Evolutionary conservation across 1,139 yeast species (phyloP), one percentile per base, ranked within the genome.

Genomic region (Lodderomyces pseudojiufengensis): DNA sequence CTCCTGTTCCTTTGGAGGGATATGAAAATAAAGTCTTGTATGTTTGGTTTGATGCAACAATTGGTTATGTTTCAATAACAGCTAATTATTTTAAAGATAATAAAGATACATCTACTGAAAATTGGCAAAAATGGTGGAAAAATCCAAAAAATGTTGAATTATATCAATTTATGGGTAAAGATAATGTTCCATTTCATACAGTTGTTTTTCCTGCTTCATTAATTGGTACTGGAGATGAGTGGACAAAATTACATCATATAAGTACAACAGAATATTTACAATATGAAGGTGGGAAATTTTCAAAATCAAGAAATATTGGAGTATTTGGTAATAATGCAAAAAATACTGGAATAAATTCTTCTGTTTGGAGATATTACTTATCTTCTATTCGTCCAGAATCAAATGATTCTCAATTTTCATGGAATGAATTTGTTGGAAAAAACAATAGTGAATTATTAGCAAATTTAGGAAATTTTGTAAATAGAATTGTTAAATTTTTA

Each of bases 121-220:
- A 90, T 76, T 78, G 87, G 76, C 57, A 75, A 53, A 57, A 65
- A 44, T 84, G 95, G 94, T 92, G 99, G 99, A 83, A 79, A 63
- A 73, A 84, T 55, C 95, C 95, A 14, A 88, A 88, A 39, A 50
- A 76, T 48, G 96, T 92, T 45, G 69, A 84, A 49, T 70, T 94
- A 47, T 88, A 85, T 61, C 98, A 92, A 69, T 92, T 92, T 61
- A 92, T 92, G 99, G 99, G 99, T 66, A 92, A 92, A 65, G 99
- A 92, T 62, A 92, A 92, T 55, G 97, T 90, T 50, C 97, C 97
- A 27, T 92, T 92, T 86, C 99, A 92, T 57, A 84, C 96, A 1
- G 98, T 94, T 41, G 95, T 92, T 40, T 92, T 90, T 86, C 99
- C 99, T 43, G 80, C 94, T 31, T 68, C 95, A 28, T 84, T 82